Percentiles rank a stretch among this genome's conserved stretches.
Conservation (phyloP, 495 filamentous ascomycete genomes). For the Astrothelium macrocarpum region DNA sequence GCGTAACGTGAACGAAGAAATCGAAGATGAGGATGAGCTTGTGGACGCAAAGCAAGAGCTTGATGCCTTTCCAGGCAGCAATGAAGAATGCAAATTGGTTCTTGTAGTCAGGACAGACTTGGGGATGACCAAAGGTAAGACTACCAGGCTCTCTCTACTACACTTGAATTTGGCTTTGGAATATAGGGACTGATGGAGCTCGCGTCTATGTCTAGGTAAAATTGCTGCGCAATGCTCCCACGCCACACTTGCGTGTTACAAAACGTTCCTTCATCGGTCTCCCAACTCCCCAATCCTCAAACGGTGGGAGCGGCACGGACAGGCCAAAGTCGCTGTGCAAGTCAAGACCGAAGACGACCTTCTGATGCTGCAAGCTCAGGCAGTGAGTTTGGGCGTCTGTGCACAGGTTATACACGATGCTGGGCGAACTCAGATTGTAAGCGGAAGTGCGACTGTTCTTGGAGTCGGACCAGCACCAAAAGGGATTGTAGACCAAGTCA, state of each 20-base stretch:
- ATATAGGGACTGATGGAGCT: too few species aligned
- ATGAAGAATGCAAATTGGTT: slow-evolving; percentile 88
- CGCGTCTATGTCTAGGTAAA: slow-evolving; percentile 54
- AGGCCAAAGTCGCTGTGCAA: slow-evolving; percentile 88
- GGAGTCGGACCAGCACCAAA: slow-evolving; percentile 84
- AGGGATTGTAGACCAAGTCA: slow-evolving; percentile 76
- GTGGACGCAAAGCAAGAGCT: slow-evolving; percentile 20
- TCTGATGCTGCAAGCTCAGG: slow-evolving; percentile 62
- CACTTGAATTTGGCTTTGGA: not conserved
- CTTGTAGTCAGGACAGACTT: slow-evolving; percentile 86
- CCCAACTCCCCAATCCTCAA: slow-evolving; percentile 55
- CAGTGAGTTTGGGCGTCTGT: slow-evolving; percentile 73
- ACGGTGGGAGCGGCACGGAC: slow-evolving; percentile 75
- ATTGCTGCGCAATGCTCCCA: slow-evolving; percentile 96
- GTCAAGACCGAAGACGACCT: slow-evolving; percentile 75
- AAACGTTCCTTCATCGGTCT: slow-evolving; percentile 54
- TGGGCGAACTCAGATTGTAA: slow-evolving; percentile 94
- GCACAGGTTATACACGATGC: slow-evolving; percentile 87
- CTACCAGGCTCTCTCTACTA: not conserved
- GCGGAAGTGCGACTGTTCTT: slow-evolving; percentile 80
- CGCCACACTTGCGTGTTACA: slow-evolving; percentile 95
- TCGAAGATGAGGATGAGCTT: slow-evolving; percentile 22
- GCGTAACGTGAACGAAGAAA: slow-evolving; percentile 12
- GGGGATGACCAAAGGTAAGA: slow-evolving; percentile 88
- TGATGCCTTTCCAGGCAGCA: slow-evolving; percentile 29